A percentile compares a stretch with the other conserved stretches of the same genome.
These are phyloP conservation scores for Penicillium sp. DNA, from an alignment of 2,329 filamentous ascomycete species.

Conservation along the genomic window DNA sequence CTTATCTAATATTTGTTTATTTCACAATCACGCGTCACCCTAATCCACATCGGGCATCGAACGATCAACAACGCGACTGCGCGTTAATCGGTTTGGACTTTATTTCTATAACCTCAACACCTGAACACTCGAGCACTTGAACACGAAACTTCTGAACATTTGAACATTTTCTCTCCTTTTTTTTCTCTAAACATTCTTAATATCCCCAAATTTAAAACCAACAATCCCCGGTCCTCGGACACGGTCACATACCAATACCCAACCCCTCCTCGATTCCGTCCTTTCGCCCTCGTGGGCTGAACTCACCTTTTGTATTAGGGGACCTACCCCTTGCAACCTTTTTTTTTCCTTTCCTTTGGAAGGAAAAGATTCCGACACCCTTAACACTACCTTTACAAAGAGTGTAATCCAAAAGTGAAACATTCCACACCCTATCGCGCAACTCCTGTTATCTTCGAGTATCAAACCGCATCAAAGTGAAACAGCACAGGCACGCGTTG, in stretches of 20 bases:
- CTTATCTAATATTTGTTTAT: conserved; percentile 11
- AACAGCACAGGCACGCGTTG: not conserved
- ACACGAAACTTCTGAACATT: not conserved
- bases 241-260: not conserved
- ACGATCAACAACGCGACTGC: conserved; percentile 13
- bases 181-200: not conserved
- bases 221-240: not conserved
- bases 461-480: not conserved
- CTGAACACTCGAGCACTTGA: not conserved
- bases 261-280: conserved; percentile 13
- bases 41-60: conserved; percentile 7
- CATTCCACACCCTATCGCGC: conserved; percentile 7
- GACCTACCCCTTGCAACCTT: conserved; percentile 20
- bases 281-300: conserved; percentile 18
- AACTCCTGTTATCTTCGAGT: not conserved
- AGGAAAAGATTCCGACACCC: not conserved
- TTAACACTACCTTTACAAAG: not conserved
- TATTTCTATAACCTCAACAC: not conserved
- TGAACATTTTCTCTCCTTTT: not conserved
- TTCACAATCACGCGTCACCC: conserved; percentile 11
- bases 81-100: conserved; percentile 10
- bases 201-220: not conserved
- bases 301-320: conserved; percentile 14
- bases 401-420: conserved; percentile 7
- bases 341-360: not conserved